Evolutionary conservation across 495 filamentous ascomycete species (phyloP), one percentile per base, ranked within the genome.

Genomic region (Xylaria cubensis): DNA sequence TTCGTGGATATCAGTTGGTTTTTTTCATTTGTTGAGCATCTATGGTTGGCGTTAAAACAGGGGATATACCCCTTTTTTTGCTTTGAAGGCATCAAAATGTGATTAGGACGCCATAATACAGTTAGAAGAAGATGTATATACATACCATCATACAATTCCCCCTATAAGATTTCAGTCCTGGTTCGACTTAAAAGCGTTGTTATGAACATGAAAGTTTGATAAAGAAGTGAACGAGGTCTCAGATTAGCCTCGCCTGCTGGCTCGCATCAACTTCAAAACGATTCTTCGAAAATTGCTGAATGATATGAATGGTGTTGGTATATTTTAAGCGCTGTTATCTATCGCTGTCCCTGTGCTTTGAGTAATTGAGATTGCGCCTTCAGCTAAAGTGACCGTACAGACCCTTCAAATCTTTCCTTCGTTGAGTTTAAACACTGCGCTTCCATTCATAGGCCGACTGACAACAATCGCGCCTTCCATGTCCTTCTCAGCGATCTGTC

Each of bases 391-490:
- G n/a, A 46, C 26, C 2, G 21, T 32, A 67, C 39, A 32, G 36
- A 26, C 24, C 44, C 13, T 63, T 64, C 17, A 67, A 29, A 72
- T 50, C 62, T 75, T 74, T 0, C 77, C 80, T 10, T 46, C 79
- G 53, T 75, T 68, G 10, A 82, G 73, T 64, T 75, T 62, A 71
- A 79, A 88, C 19, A 91, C 79, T 24, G 81, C 86, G 75, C 89
- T 91, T 13, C 93, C 93, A 75, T 88, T 88, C 48, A 92, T 92
- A 9, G 96, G 96, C 83, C 93, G 92, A 80, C 92, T 96, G 26
- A 96, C 95, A 59, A 98, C 93, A 72, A 99, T 91, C 1, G 95
- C 95, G 64, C 89, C 88, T 34, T 89, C 84, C 75, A 92, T 84
- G 82, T 92, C 91, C 84, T 94, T 93, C 61, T 88, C 87, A 2